Conservation (phyloP, 495 filamentous ascomycete species). For the Clavariopsis aquatica region DNA sequence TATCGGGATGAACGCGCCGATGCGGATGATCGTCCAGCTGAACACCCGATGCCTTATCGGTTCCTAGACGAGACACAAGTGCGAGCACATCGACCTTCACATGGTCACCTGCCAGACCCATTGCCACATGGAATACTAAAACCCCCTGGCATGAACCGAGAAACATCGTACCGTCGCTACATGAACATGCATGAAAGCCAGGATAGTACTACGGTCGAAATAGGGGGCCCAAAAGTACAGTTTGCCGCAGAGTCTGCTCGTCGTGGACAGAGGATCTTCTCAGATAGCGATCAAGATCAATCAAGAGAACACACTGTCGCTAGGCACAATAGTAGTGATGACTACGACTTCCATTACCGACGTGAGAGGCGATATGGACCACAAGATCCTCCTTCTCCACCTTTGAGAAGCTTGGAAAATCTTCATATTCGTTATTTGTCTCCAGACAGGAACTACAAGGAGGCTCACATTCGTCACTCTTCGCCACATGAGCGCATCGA, state of each 20-base stretch:
- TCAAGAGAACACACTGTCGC: not conserved
- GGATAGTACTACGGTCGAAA: slow-evolving; percentile 24
- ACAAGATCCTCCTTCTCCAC: slow-evolving; percentile 5
- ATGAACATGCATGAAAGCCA: slow-evolving; percentile 8
- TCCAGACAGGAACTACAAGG: not conserved
- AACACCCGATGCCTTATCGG: slow-evolving; percentile 25
- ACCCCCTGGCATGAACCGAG: not conserved
- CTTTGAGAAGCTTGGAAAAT: slow-evolving; percentile 2
- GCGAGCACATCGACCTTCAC: not conserved
- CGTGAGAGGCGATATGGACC: not conserved
- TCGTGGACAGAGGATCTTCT: not conserved
- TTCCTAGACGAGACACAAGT: slow-evolving; percentile 9
- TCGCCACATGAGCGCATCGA: not conserved
- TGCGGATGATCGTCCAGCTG: slow-evolving; percentile 16
- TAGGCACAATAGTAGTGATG: not conserved
- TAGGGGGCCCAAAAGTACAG: slow-evolving; percentile 30
- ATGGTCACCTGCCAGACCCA: not conserved
- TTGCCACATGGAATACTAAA: slow-evolving; percentile 6
- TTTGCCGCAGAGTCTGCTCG: not conserved
- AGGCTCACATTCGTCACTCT: not conserved
- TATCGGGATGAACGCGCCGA: not conserved
- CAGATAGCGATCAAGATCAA: not conserved
- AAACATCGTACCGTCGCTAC: not conserved
- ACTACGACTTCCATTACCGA: not conserved
- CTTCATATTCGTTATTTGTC: slow-evolving; percentile 8